Evolutionary conservation across 495 filamentous ascomycete genomes (phyloP), one percentile per base, ranked within the genome.

Genomic region (Bryoglossum gracile): DNA sequence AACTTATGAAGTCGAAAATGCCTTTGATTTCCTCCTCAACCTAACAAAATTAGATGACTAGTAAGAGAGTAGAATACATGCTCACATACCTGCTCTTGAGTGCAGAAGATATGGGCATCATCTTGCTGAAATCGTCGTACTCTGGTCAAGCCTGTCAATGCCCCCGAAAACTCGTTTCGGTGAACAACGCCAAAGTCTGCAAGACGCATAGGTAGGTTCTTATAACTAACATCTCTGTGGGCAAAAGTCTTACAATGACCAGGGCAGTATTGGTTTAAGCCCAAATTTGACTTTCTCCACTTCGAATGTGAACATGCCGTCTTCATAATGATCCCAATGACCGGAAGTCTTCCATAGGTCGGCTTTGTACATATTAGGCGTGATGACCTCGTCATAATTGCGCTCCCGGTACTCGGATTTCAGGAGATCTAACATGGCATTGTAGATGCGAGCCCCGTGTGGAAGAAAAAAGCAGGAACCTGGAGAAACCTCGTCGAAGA

Each of bases 211-310:
- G 92, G 92, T 46, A 97, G 68, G 60, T 98, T 90, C 49, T 84
- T 74, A 69, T 98, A 92, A 62, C 80, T 89, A 55, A 83, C 76
- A 54, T 85, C 89, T 43, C 84, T 74, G 62, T 87, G 83, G 13
- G 68, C 75, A 62, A 92, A 94, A 48, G 94, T 74, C 21, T 86
- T 64, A 56, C 81, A 86, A 65, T 92, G 87, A 6, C 86, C 88
- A 3, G 94, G 92, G 68, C 92, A 98, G 67, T 97, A 98, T 98
- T 26, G 94, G 92, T 71, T 98, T 98, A 33, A 98, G 74, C 10
- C 72, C 85, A 64, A 78, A 89, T 38, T 84, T 77, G 47, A 87
- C 81, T 74, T 97, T 95, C 60, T 97, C 89, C 26, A 90, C 77
- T 26, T 94, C 82, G 48, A 97, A 76, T 30, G 82, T 79, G 70